Conservation (phyloP, 2,329 filamentous ascomycete species). For the Pseudopithomyces chartarum region DNA sequence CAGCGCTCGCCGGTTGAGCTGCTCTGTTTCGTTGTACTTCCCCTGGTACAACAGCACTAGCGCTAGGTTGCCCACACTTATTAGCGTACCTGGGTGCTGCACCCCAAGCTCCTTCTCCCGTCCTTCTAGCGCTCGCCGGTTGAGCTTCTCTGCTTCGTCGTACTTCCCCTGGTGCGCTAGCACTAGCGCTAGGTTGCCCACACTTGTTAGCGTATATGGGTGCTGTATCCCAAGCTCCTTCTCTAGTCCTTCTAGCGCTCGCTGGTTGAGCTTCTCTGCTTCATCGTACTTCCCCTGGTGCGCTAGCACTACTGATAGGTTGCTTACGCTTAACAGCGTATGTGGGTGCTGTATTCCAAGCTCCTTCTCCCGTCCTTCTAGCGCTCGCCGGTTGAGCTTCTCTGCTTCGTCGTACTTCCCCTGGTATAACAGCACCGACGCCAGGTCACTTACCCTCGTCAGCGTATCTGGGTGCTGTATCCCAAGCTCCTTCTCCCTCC, state of each 20-base stretch:
- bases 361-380: neutral
- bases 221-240: neutral
- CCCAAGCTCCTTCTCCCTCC: neutral
- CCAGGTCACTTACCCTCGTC: neutral
- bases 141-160: too few species aligned
- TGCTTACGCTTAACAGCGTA: neutral
- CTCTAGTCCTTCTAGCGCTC: too few species aligned
- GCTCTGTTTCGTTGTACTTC: too few species aligned
- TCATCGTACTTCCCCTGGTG: neutral
- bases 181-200: neutral
- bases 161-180: too few species aligned
- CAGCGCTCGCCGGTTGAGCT: neutral
- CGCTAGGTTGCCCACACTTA: too few species aligned
- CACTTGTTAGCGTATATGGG: neutral
- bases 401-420: neutral
- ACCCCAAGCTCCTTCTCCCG: neutral
- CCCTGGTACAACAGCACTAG: too few species aligned
- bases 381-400: neutral
- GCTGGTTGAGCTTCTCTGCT: neutral
- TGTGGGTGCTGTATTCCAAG: too few species aligned
- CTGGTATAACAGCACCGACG: neutral
- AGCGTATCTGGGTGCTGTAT: neutral
- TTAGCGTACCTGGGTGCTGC: too few species aligned
- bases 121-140: too few species aligned
- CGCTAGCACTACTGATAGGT: neutral